These are phyloP conservation scores for Huntiella abstrusa DNA, from an alignment of 2,329 filamentous ascomycete genomes.

Conservation along the genomic window DNA sequence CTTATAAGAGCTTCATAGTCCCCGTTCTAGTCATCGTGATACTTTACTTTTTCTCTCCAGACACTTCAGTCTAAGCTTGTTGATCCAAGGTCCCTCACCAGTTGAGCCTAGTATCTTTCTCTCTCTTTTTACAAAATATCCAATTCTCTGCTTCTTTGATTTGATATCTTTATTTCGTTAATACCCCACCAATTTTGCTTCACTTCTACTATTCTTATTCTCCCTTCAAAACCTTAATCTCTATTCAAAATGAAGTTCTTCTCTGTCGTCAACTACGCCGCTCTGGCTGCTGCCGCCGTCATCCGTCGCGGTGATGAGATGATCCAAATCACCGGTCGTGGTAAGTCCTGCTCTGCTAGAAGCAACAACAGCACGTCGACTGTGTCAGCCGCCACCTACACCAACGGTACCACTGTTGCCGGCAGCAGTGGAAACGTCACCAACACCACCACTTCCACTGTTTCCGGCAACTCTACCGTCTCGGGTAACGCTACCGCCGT, in stretches of 20 bases:
- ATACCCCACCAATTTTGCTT: not conserved
- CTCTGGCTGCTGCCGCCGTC: constrained; percentile 9
- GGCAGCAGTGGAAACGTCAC: no score
- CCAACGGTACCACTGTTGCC: no score
- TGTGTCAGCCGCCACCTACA: no score
- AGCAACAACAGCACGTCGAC: not conserved
- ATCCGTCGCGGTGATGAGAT: constrained; percentile 8
- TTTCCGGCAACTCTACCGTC: not conserved
- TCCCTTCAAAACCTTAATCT: not conserved
- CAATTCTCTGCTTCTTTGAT: not conserved
- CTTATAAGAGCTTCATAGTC: no score
- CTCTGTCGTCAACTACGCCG: constrained; percentile 6
- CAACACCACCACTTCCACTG: not conserved
- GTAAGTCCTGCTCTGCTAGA: constrained; percentile 2
- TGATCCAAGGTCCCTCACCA: constrained; percentile 2
- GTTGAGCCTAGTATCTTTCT: not conserved
- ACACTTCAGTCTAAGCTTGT: constrained; percentile 8
- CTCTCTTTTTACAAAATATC: not conserved
- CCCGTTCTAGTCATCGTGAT: no score
- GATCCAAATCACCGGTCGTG: constrained; percentile 6
- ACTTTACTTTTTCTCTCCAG: constrained; percentile 2
- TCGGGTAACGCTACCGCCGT: no score
- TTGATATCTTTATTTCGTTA: not conserved
- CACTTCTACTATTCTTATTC: not conserved
- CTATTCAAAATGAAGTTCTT: constrained; percentile 9